Evolutionary conservation across 495 filamentous ascomycete genomes (phyloP), one percentile per base, ranked within the genome.

Genomic region (Lophiostoma macrostomum): DNA sequence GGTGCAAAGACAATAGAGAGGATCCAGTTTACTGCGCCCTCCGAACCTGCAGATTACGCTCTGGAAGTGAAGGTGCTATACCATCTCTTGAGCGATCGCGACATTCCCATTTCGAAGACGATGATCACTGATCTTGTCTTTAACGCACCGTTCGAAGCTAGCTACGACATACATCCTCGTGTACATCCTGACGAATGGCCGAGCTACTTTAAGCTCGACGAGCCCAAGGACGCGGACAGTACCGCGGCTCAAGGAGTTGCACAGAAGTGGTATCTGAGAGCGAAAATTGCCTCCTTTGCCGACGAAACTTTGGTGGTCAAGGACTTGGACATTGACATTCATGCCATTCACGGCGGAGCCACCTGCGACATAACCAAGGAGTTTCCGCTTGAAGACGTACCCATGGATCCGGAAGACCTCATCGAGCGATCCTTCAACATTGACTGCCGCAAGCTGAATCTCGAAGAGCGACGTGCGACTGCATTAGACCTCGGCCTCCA

Each of bases 91-190:
- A 86, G 86, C 10, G 90, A 97, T 67, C 76, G 82, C 4, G 85
- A 87, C 37, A 97, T 93, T 1, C 86, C 87, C 5, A 85, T 97
- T 7, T 80, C 82, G 3, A 91, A 91, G 64, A 80, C 78, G 0
- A 64, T 82, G 5, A 72, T 76, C 0, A 77, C 83, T 16, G 80
- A 83, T 12, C 63, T 99, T 12, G 77, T 82, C 13, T 76, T 96
- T 46, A 76, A 87, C 44, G 82, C 80, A 29, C 89, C 93, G 6
- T 95, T 97, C 56, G 88, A 95, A 70, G 86, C 89, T 6, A 88
- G 83, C 58, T 95, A 90, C 61, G 87, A 91, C 44, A 85, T 95
- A 58, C 73, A 80, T 1, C 89, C 93, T 12, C 79, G 82, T 3
- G 67, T 95, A 4, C 83, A 96, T 70, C 73, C 79, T 1, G 81